Percentiles rank a stretch among this genome's conserved stretches.
phyloP scores from a whole-genome alignment of 345 rosid genomes.

The Populus nigra region DNA sequence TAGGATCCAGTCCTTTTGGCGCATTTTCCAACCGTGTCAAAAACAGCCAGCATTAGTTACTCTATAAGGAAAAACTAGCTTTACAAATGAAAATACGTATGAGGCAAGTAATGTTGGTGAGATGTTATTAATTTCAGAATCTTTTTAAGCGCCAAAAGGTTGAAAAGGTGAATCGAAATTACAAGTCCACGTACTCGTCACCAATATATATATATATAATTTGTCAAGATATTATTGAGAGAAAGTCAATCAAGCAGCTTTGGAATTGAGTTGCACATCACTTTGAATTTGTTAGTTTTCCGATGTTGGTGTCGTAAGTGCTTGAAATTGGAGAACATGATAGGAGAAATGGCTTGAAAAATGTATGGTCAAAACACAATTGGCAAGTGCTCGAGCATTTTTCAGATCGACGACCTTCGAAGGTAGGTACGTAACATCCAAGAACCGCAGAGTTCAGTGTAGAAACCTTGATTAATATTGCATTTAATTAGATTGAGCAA shows the following conservation, averaged over 20 bases:
- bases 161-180: constrained; percentile 17
- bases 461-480: neutral
- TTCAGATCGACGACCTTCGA: no score
- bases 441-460: neutral
- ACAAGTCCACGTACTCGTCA: neutral
- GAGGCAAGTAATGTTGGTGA: neutral
- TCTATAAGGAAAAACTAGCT: neutral
- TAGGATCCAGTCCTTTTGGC: neutral
- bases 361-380: neutral
- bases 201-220: neutral
- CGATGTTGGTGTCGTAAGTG: constrained; percentile 8
- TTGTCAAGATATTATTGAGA: constrained; percentile 11
- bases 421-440: neutral
- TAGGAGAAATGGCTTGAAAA: neutral
- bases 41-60: neutral
- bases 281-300: constrained; percentile 9
- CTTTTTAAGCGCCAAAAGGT: neutral
- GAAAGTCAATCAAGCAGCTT: constrained; percentile 8
- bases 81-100: neutral
- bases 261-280: constrained; percentile 21
- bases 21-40: neutral
- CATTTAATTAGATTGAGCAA: neutral
- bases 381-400: neutral
- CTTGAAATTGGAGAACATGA: constrained; percentile 7
- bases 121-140: constrained; percentile 3